Percentiles rank a stretch among this genome's conserved stretches.
Conservation (phyloP, 495 filamentous ascomycete genomes). For the Penicillium turbatum region DNA sequence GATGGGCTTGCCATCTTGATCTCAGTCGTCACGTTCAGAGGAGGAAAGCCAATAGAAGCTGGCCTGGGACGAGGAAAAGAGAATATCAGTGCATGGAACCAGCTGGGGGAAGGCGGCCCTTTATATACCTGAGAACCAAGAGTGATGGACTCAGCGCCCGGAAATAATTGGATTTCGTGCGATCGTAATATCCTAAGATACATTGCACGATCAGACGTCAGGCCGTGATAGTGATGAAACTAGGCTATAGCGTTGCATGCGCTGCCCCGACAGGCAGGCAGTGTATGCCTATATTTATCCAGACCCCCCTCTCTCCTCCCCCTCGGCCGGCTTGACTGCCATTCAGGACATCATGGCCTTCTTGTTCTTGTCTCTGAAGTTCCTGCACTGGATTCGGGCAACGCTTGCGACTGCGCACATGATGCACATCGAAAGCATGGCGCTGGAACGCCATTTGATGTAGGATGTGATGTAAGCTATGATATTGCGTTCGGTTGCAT, state of each 20-base stretch:
- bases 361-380: too few species aligned
- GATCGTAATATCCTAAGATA: slow-evolving; percentile 1
- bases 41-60: not conserved
- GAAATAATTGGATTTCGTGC: not conserved
- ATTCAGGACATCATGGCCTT: too few species aligned
- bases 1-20: slow-evolving; percentile 4
- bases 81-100: slow-evolving; percentile 8
- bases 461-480: not conserved
- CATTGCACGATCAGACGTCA: slow-evolving; percentile 2
- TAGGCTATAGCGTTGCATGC: too few species aligned
- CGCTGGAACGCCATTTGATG: slow-evolving; percentile 15
- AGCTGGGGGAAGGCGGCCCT: not conserved
- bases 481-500: too few species aligned
- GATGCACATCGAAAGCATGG: slow-evolving; percentile 13
- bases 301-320: too few species aligned
- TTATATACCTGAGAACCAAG: slow-evolving; percentile 3
- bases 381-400: slow-evolving; percentile 4
- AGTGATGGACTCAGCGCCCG: not conserved
- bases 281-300: too few species aligned
- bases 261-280: too few species aligned
- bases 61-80: slow-evolving; percentile 2
- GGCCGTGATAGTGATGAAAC: not conserved
- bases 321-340: too few species aligned
- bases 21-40: not conserved
- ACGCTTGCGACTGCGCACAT: slow-evolving; percentile 12